Conservation (phyloP, 192 early-diverging fungal species). For the Mycoemilia scoparia region DNA sequence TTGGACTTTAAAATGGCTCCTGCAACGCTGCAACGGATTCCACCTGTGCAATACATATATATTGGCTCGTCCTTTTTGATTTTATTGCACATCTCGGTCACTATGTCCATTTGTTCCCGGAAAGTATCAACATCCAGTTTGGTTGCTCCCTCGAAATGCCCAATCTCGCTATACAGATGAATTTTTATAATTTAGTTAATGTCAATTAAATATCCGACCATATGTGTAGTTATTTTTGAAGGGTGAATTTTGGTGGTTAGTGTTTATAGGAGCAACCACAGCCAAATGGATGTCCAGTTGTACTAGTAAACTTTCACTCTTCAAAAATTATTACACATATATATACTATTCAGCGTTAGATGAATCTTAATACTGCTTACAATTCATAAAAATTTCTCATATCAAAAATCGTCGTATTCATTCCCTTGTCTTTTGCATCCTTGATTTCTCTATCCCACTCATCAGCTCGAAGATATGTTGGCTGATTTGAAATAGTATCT, state of each 20-base stretch:
- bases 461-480: conserved; percentile 43
- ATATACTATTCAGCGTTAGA: background rate
- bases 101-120: conserved; percentile 40
- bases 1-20: conserved; percentile 49
- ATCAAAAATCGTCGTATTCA: conserved; percentile 39
- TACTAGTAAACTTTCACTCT: too few relatives aligned
- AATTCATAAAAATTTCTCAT: conserved; percentile 68
- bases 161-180: too few relatives aligned
- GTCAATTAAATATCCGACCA: background rate
- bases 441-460: conserved; percentile 43
- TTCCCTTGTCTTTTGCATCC: conserved; percentile 2
- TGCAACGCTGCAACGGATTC: conserved; percentile 67
- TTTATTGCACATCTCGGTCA: conserved; percentile 37
- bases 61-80: conserved; percentile 37
- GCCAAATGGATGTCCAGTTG: too few relatives aligned
- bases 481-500: conserved; percentile 38
- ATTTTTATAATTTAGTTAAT: conserved; percentile 10
- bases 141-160: conserved; percentile 48
- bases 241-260: too few relatives aligned
- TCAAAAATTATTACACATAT: too few relatives aligned
- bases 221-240: too few relatives aligned
- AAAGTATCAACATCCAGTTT: conserved; percentile 56
- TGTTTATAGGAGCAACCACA: too few relatives aligned
- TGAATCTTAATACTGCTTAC: too few relatives aligned
- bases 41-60: conserved; percentile 72